Evolutionary conservation across 441 rosid genomes (phyloP), one percentile per base, ranked within the genome.

Genomic region (Populus hybrid): DNA sequence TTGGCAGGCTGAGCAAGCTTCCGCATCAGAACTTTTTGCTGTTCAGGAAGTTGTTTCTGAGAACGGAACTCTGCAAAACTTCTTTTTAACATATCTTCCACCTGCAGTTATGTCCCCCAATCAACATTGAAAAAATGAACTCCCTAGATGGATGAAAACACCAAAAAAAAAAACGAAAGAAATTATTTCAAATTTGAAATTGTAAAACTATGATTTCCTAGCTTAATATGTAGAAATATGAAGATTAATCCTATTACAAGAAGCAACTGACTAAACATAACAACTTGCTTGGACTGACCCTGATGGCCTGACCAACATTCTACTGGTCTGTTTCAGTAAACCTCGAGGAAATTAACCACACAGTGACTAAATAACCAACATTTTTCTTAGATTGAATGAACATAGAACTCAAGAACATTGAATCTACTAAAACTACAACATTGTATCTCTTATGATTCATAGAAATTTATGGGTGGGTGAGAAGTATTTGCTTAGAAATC

Each of bases 71-170:
- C 99, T 71, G 99, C 97, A 87, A 96, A 96, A 85, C 98, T 96
- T 89, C 98, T 90, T 89, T 96, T 96, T 86, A 96, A 78, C 99
- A 96, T 96, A 80, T 96, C 99, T 86, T 96, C 99, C 81, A 96
- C 98, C 99, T 96, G 86, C 83, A 82, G 21, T 80, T 71, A 76
- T 16, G 68, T 33, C 71, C 56, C 76, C 64, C 69, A 77, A 74
- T 77, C 76, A 78, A 79, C 40, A 67, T 33, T 23, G 35, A 68
- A 72, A 65, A 74, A 76, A 40, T 72, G 69, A 73, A 24, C 38
- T 10, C n/a, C 64, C 12, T 18, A 23, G 24, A 77, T 18, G 28
- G 24, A 40, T 28, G 66, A 38, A 33, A 9, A 23, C 10, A 9
- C 9, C 71, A 29, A 6, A 56, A 29, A 18, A 71, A 31, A 38